Evolutionary conservation across 1,284 basidiomycete species (phyloP), one percentile per base, ranked within the genome.

Genomic region (Cryptococcus maquisensis): DNA sequence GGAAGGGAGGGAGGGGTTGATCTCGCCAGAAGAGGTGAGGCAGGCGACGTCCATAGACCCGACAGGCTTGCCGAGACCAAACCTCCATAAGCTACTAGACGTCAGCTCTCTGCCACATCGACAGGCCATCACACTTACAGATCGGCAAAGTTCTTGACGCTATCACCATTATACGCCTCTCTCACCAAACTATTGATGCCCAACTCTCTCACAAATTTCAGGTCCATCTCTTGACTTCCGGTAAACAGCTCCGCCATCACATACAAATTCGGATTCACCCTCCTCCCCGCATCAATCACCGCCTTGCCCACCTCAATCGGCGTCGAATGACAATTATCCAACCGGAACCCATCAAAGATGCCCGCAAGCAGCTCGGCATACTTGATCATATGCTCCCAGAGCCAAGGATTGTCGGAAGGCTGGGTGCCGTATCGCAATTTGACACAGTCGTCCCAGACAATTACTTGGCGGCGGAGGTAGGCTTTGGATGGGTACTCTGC

Each of bases 271-370:
- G 93, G 92, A 66, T 93, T 93, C 54, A 86, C 83, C 21, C 85
- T 84, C 40, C 96, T 83, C 5, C 94, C 95, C 9, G 87, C 86
- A 69, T 98, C 96, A 32, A 98, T 85, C 78, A 98, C 86, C 53
- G 82, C 81, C 15, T 87, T 86, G n/a, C 94, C 95, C 18, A 98
- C 92, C 62, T 91, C 86, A 45, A 98, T 78, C 6, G 95, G 96
- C 0, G 95, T 98, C 15, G 95, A 98, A 76, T 98, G 95, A 66
- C 92, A 96, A 73, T 98, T 98, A 77, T 98, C 95, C 66, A 98
- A 88, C 23, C 96, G 84, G 82, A 98, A 96, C 7, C 95, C 95
- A 60, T 96, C 87, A 70, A 97, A 98, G 9, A 83, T 82, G 40
- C 77, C 78, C 0, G 95, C 95, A 43, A 93, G 85, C 18, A 81